These are phyloP conservation scores for Herpotrichia juniperi DNA, from an alignment of 2,329 filamentous ascomycete genomes.

Conservation along the genomic window DNA sequence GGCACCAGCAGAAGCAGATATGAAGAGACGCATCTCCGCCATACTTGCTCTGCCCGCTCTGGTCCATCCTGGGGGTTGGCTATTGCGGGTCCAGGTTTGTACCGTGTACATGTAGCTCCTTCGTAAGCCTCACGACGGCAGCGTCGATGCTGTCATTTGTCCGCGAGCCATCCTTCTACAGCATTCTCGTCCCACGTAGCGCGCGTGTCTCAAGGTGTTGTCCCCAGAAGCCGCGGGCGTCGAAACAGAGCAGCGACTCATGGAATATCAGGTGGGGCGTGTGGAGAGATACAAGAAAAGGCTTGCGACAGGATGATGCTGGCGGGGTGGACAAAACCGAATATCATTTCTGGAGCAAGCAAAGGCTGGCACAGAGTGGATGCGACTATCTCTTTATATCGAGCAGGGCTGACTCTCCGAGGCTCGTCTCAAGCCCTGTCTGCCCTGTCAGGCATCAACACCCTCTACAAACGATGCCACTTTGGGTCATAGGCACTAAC, in stretches of 20 bases:
- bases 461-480: constrained; percentile 3
- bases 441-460: constrained; percentile 7
- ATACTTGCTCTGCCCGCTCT: too few species aligned
- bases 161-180: background rate
- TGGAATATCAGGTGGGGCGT: background rate
- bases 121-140: background rate
- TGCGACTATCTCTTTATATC: background rate
- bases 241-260: constrained; percentile 2
- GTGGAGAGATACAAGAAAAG: background rate
- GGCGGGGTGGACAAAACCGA: background rate
- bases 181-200: background rate
- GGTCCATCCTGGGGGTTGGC: background rate
- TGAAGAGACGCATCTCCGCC: too few species aligned
- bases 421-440: background rate
- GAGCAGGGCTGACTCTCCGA: constrained; percentile 3
- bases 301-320: constrained; percentile 5
- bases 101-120: background rate
- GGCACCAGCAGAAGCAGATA: background rate
- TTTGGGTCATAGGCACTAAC: constrained; percentile 2
- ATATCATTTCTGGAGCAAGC: constrained; percentile 5
- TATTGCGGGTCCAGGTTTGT: background rate
- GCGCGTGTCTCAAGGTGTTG: background rate
- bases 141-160: background rate
- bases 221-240: too few species aligned
- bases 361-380: background rate